phyloP scores from a whole-genome alignment of 176 grass and related monocot genomes.

The Tillandsia leiboldiana region DNA sequence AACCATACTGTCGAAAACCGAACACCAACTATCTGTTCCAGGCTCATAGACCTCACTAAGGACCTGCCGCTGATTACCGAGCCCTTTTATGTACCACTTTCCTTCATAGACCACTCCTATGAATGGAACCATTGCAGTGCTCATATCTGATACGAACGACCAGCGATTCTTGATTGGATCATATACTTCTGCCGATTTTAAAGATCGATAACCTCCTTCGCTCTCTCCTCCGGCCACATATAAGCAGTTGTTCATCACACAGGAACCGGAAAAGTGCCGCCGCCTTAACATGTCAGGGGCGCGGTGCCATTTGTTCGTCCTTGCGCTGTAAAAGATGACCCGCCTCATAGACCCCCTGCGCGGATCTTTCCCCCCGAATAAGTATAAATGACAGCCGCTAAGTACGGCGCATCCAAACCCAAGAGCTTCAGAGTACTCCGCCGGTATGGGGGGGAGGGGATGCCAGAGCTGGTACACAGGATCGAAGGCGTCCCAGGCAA shows the following conservation, averaged over 20 bases:
- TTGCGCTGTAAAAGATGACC: conserved; percentile 72
- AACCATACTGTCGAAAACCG: conserved; percentile 50
- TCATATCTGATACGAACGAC: conserved; percentile 58
- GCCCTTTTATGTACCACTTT: conserved; percentile 74
- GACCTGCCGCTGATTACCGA: conserved; percentile 42
- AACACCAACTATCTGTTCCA: conserved; percentile 33
- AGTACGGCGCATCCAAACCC: conserved; percentile 66
- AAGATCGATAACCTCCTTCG: conserved; percentile 22
- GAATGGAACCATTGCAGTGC: conserved; percentile 45
- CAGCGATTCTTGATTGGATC: conserved; percentile 76
- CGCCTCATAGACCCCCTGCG: conserved; percentile 40
- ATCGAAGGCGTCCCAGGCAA: conserved; percentile 56
- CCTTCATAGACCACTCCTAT: conserved; percentile 45
- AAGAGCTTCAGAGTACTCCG: conserved; percentile 45
- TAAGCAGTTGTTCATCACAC: conserved; percentile 55
- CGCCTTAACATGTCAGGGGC: conserved; percentile 71
- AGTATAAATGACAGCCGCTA: conserved; percentile 62
- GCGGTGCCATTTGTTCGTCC: conserved; percentile 76
- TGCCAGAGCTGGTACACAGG: conserved; percentile 45
- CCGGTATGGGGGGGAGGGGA: conserved; percentile 43
- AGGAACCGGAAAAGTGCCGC: conserved; percentile 40
- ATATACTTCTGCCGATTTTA: conserved; percentile 53
- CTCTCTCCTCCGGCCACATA: conserved; percentile 67
- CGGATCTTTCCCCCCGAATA: conserved; percentile 46
- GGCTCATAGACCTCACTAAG: conserved; percentile 49